phyloP scores from a whole-genome alignment of 177 flowering plant genomes.

The Vitis hybrid region DNA sequence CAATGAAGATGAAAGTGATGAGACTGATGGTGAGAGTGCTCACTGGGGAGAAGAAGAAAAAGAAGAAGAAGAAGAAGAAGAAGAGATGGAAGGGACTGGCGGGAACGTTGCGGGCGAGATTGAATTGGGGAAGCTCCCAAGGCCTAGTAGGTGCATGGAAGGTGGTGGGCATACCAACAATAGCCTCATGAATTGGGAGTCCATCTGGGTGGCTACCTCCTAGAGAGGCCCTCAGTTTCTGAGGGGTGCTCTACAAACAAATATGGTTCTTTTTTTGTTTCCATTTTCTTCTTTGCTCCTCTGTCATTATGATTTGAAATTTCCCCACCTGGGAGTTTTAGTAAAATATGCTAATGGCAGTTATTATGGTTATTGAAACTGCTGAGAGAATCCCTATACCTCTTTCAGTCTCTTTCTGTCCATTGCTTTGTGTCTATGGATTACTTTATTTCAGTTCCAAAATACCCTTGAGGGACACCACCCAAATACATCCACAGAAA shows the following conservation, averaged over 20 bases:
- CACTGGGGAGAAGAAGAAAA: conserved; percentile 1
- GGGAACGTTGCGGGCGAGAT: conserved; percentile 26
- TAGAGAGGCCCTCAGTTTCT: conserved; percentile 5
- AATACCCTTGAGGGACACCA: conserved; percentile 3
- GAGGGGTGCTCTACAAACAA: no score
- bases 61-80: neutral
- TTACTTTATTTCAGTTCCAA: neutral
- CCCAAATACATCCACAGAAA: no score
- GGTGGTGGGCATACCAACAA: conserved; percentile 26
- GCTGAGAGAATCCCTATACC: neutral
- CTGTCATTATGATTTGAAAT: neutral
- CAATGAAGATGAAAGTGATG: conserved; percentile 6
- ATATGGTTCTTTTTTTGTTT: neutral
- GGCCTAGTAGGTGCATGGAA: conserved; percentile 54
- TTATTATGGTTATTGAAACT: conserved; percentile 48
- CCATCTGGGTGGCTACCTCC: conserved; percentile 42
- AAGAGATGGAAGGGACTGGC: conserved; percentile 20
- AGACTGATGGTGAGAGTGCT: neutral
- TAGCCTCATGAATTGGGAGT: conserved; percentile 28
- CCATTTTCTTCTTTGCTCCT: neutral
- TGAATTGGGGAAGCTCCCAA: conserved; percentile 28
- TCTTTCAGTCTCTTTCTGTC: conserved; percentile 1
- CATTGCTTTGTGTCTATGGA: neutral
- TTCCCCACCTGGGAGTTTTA: conserved; percentile 5
- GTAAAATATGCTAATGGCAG: conserved; percentile 37